Percentiles rank a stretch among this genome's conserved stretches.
phyloP scores from a whole-genome alignment of 139 green algal genomes.

The Chlamydomonas sp. region DNA sequence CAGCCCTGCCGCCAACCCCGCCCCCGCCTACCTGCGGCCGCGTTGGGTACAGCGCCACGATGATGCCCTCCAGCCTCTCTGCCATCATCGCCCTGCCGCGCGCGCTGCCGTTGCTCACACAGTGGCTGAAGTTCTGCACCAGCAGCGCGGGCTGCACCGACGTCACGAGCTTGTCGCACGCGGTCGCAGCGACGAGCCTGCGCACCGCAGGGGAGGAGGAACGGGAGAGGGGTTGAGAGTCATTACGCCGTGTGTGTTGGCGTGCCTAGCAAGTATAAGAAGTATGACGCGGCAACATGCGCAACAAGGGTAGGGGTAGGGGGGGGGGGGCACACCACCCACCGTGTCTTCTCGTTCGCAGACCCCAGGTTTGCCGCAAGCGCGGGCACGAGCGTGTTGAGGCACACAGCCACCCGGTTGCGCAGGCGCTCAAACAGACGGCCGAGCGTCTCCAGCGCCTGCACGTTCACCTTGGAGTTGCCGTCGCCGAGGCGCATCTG shows the following conservation, averaged over 20 bases:
- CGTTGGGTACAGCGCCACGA: constrained; percentile 16
- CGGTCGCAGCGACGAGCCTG: constrained; percentile 15
- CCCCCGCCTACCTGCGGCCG: constrained; percentile 39
- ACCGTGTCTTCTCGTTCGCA: constrained; percentile 50
- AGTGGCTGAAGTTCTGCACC: constrained; percentile 54
- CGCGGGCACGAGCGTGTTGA: constrained; percentile 53
- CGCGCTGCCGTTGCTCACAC: constrained; percentile 31
- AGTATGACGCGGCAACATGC: background rate
- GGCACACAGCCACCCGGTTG: constrained; percentile 18
- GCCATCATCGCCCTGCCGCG: constrained; percentile 40
- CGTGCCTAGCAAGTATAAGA: too few species aligned
- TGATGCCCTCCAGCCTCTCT: constrained; percentile 40
- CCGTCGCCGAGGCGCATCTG: constrained; percentile 36
- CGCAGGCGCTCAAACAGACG: constrained; percentile 11
- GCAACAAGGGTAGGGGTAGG: background rate
- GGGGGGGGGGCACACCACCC: too few species aligned
- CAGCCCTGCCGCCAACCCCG: too few species aligned
- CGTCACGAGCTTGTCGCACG: constrained; percentile 30
- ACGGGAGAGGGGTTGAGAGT: too few species aligned
- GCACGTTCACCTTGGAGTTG: constrained; percentile 52
- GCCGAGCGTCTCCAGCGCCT: constrained; percentile 29
- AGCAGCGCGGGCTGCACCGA: constrained; percentile 33
- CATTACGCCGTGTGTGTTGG: too few species aligned
- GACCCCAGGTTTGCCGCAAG: constrained; percentile 44
- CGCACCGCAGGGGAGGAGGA: too few species aligned